A percentile compares a stretch with the other conserved stretches of the same genome.
Evolutionary conservation across 1,284 basidiomycete genomes (phyloP).

Genomic region (Sphaerobolus stellatus): DNA sequence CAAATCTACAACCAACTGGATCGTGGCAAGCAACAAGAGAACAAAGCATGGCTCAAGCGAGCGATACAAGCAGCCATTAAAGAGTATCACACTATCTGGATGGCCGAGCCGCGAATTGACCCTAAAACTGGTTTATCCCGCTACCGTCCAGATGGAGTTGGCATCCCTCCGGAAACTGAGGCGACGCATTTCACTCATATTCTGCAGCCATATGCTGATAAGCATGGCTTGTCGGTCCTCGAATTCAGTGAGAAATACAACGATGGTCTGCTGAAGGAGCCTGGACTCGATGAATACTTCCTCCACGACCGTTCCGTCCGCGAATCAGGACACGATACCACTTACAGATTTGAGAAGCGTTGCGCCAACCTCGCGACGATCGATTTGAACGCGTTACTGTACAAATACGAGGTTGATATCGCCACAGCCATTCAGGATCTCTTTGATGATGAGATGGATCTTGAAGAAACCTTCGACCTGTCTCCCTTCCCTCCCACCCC

Average conservation of each 20-base stretch:
- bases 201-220: constrained; percentile 90
- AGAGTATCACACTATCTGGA: constrained; percentile 98
- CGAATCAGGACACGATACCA: constrained; percentile 95
- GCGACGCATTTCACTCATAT: constrained; percentile 98
- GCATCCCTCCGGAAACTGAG: constrained; percentile 98
- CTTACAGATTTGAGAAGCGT: constrained; percentile 94
- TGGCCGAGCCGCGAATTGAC: constrained; percentile 90
- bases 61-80: constrained; percentile 97
- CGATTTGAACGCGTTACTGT: constrained; percentile 86
- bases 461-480: constrained; percentile 90
- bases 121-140: constrained; percentile 91
- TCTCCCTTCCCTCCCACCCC: constrained; percentile 89
- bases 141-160: constrained; percentile 91
- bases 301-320: constrained; percentile 94
- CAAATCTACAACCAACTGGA: constrained; percentile 98
- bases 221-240: constrained; percentile 92
- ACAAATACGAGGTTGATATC: constrained; percentile 95
- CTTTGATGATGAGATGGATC: constrained; percentile 86
- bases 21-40: constrained; percentile 76
- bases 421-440: constrained; percentile 92
- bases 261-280: constrained; percentile 79
- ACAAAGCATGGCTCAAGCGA: constrained; percentile 89
- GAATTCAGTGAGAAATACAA: constrained; percentile 99
- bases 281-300: constrained; percentile 95
- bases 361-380: constrained; percentile 97